Percentiles rank a stretch among this genome's conserved stretches.
Evolutionary conservation across 2,329 filamentous ascomycete genomes (phyloP).

Genomic region (Ophiostoma pallidulum): DNA sequence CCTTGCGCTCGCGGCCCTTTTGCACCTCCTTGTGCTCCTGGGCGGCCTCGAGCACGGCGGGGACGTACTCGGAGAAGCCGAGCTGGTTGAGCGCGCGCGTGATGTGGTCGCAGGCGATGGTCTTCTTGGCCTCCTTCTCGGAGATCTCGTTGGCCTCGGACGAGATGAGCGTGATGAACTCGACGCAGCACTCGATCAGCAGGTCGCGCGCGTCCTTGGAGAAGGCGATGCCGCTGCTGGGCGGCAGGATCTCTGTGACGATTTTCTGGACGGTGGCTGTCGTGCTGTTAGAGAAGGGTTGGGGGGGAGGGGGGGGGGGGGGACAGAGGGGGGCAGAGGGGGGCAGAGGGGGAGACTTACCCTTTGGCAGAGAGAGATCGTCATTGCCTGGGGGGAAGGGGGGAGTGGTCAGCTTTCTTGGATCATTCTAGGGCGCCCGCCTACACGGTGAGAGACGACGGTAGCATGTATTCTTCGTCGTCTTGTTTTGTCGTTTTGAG

Average conservation of each 20-base stretch:
- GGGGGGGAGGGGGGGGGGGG: too few species aligned
- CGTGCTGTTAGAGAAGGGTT: not conserved
- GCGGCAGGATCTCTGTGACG: conserved; percentile 82
- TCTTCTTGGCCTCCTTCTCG: conserved; percentile 98
- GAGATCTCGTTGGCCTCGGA: conserved; percentile 98
- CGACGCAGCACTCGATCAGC: conserved; percentile 96
- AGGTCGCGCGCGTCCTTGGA: conserved; percentile 92
- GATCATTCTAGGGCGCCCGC: too few species aligned
- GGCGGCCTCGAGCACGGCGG: conserved; percentile 76
- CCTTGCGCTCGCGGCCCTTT: conserved; percentile 92
- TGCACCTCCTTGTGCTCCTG: conserved; percentile 87
- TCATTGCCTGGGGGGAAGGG: conserved; percentile 4
- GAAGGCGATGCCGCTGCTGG: conserved; percentile 68
- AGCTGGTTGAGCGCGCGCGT: conserved; percentile 88
- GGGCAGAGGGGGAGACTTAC: not conserved
- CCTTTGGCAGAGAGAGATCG: conserved; percentile 12
- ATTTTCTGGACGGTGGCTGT: conserved; percentile 69
- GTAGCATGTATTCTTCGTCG: too few species aligned
- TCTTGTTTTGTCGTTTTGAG: too few species aligned
- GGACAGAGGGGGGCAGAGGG: not conserved
- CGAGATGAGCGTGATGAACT: conserved; percentile 98
- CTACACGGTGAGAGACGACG: conserved; percentile 7
- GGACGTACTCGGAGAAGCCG: conserved; percentile 86
- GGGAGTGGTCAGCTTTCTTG: too few species aligned
- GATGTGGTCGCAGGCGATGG: conserved; percentile 95